Evolutionary conservation across 2,329 filamentous ascomycete genomes (phyloP), one percentile per base, ranked within the genome.

Genomic region (Fusarium sp.): DNA sequence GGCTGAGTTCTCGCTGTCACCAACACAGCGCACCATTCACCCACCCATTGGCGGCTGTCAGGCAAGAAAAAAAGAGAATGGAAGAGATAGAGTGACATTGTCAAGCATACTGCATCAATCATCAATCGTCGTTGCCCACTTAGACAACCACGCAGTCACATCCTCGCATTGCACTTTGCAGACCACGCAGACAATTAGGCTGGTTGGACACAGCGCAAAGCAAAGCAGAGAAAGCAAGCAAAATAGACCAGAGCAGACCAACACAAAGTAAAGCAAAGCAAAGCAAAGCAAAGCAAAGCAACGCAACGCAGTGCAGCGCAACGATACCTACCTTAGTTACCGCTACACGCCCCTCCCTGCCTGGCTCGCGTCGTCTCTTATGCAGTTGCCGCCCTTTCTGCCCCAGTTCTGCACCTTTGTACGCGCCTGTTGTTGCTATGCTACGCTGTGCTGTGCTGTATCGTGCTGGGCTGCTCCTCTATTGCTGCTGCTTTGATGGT

Each of bases 91-190:
- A 72, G 70, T 73, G 68, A 72, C 70, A 73, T 65, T 55, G 52
- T 60, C 46, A 42, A 65, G 68, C 59, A 68, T 53, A 68, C 70
- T 67, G 70, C 70, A 73, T 64, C 68, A 49, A 49, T 58, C 70
- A 73, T 64, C 68, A 49, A 49, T 58, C 62, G 57, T 53, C 52
- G 43, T 60, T 62, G 50, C 44, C 62, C 67, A 52, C 62, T 67
- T 49, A 57, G 54, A 57, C 45, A 28, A 70, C 53, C 45, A 52
- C 51, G 36, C 46, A 61, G 66, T 72, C 69, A 73, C 67, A 73
- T 71, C 49, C 64, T 69, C 57, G 44, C 64, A 62, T 57, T 52
- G 46, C 52, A 58, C 54, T 43, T 67, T 69, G 66, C 62, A 49
- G 66, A 43, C 39, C 31, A 40, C 49, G 57, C 43, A 67, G 39